Evolutionary conservation across 345 rosid genomes (phyloP), one percentile per base, ranked within the genome.

Genomic region (Pugionium cornutum): DNA sequence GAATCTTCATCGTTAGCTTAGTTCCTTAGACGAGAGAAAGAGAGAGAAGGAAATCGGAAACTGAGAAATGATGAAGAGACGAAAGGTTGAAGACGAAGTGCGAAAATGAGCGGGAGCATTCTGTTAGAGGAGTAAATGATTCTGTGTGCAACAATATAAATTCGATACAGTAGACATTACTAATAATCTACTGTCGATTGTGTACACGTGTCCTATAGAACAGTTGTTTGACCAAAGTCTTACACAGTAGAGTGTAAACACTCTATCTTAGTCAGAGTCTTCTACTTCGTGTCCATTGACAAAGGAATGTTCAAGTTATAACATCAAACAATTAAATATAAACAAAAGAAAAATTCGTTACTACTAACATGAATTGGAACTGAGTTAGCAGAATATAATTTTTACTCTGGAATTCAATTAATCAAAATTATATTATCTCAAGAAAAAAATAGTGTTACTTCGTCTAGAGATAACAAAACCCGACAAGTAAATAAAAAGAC

Each of bases 71-170:
- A 42, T 30, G 7, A 33, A 61, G 66, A 47, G 57, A 33, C 58
- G 46, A 74, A 50, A 61, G 64, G 73, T 60, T 59, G 74, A 74
- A 74, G 74, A 62, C 43, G 69, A 62, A 68, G 62, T 62, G 70
- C 0, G 69, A 74, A 27, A 59, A 18, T 54, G 46, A 60, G 77
- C 77, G 77, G 77, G 77, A 74, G 35, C 65, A 53, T 67, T 74
- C 77, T 62, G 77, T 74, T 74, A 67, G 54, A 67, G 68, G n/a
- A 53, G 73, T 53, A 0, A 28, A 7, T 18, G 25, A 55, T 62
- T 34, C 42, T 4, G 5, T 74, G 64, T 11, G 58, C 11, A 54
- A 30, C 41, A 3, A 69, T 74, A 27, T 74, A 54, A n/a, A 27
- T 4, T 45, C 0, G 44, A 4, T 62, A 48, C 73, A 5, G 52